Conservation (phyloP, 2,329 filamentous ascomycete genomes). For the Colletotrichum viniferum region DNA sequence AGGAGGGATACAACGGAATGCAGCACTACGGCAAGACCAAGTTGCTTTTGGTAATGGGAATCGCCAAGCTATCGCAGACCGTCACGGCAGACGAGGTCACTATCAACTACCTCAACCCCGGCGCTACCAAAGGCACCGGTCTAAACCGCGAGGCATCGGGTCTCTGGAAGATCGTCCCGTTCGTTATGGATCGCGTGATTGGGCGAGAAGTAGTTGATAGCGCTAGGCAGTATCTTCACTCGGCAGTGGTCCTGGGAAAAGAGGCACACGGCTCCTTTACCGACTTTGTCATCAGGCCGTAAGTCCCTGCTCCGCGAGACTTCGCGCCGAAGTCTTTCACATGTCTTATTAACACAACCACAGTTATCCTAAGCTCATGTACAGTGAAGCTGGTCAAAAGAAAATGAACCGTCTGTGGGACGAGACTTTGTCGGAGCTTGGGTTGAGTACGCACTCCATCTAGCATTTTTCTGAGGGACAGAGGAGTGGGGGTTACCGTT, state of each 20-base stretch:
- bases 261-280: conserved; percentile 27
- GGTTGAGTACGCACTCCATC: neutral
- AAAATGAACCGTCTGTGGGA: neutral
- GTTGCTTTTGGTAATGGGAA: conserved; percentile 22
- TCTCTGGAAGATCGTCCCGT: neutral
- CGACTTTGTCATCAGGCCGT: conserved; percentile 26
- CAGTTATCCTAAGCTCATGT: neutral
- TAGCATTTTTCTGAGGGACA: neutral
- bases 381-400: neutral
- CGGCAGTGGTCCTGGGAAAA: conserved; percentile 22
- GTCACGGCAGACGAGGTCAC: conserved; percentile 24
- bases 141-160: conserved; percentile 8
- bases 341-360: neutral
- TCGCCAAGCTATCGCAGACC: conserved; percentile 17
- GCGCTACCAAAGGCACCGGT: conserved; percentile 21
- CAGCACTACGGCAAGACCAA: conserved; percentile 26
- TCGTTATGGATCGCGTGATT: neutral
- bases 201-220: conserved; percentile 20
- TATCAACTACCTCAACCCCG: conserved; percentile 27
- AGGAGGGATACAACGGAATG: neutral
- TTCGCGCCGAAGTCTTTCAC: neutral
- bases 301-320: conserved; percentile 9
- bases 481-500: neutral
- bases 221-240: conserved; percentile 25
- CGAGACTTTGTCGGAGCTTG: neutral